A percentile compares a stretch with the other conserved stretches of the same genome.
These are phyloP conservation scores for Cladosporium oxysporum DNA, from an alignment of 2,329 filamentous ascomycete species.

Conservation along the genomic window DNA sequence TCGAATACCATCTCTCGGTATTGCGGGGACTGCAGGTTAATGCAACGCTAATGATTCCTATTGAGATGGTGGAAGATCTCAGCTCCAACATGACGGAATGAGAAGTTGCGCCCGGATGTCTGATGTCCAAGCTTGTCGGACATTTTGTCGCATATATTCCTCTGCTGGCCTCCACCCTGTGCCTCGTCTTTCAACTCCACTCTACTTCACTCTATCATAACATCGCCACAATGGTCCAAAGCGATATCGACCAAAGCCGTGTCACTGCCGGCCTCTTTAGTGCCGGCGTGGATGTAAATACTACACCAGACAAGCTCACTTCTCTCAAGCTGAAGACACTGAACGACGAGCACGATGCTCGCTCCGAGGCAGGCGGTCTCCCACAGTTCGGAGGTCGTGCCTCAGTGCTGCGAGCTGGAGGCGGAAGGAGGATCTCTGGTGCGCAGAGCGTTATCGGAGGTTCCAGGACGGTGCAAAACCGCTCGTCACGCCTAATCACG, in stretches of 20 bases:
- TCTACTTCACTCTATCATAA: background rate
- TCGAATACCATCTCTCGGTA: background rate
- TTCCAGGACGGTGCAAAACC: constrained; percentile 13
- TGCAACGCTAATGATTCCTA: constrained; percentile 9
- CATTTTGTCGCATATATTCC: constrained; percentile 4
- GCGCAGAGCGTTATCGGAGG: constrained; percentile 10
- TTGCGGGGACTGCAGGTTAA: constrained; percentile 7
- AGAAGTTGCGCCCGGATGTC: background rate
- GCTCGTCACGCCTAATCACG: constrained; percentile 26
- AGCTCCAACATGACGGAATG: constrained; percentile 11
- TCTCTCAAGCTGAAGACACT: constrained; percentile 27
- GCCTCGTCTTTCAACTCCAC: background rate
- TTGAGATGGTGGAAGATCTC: background rate
- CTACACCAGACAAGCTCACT: constrained; percentile 30
- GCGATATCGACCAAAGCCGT: constrained; percentile 15
- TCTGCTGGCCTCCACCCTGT: background rate
- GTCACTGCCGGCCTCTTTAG: constrained; percentile 12
- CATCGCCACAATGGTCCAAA: constrained; percentile 7
- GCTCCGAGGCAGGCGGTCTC: constrained; percentile 27
- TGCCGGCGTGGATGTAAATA: constrained; percentile 17
- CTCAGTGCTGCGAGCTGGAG: background rate
- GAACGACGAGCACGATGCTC: constrained; percentile 23
- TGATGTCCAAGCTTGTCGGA: background rate
- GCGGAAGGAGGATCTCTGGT: constrained; percentile 15
- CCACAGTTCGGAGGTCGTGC: constrained; percentile 17